Conservation (phyloP, 805 yeast species). For the Alloascoidea hylecoeti region DNA sequence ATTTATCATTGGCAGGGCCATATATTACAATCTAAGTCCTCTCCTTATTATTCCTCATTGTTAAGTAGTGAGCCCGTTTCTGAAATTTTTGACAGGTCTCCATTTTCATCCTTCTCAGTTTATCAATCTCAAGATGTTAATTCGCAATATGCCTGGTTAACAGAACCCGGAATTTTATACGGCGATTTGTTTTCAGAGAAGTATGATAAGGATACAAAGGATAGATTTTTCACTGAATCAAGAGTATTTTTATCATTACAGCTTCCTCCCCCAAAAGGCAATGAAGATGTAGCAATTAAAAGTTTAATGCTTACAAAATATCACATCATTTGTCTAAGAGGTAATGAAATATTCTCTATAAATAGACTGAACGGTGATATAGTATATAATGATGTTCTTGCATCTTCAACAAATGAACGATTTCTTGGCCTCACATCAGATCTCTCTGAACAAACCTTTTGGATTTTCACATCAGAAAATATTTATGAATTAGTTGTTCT, state of each 20-base stretch:
- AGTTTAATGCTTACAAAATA: slow-evolving; percentile 35
- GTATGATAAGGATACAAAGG: slow-evolving; percentile 7
- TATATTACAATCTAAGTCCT: slow-evolving; percentile 7
- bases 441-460: slow-evolving; percentile 38
- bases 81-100: slow-evolving; percentile 10
- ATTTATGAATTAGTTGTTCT: slow-evolving; percentile 62
- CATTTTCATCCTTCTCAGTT: slow-evolving; percentile 4
- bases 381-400: slow-evolving; percentile 27
- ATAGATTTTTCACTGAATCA: slow-evolving; percentile 18
- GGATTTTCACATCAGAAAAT: slow-evolving; percentile 51
- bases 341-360: slow-evolving; percentile 24
- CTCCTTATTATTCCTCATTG: slow-evolving; percentile 14
- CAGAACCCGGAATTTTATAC: slow-evolving; percentile 30
- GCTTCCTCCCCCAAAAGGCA: slow-evolving; percentile 17
- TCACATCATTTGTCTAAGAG: slow-evolving; percentile 35
- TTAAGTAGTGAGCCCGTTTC: slow-evolving; percentile 13
- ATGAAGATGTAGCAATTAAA: slow-evolving; percentile 10
- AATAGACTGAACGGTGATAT: slow-evolving; percentile 38
- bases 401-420: slow-evolving; percentile 15
- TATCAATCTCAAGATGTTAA: slow-evolving; percentile 9
- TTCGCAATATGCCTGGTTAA: slow-evolving; percentile 29
- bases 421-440: slow-evolving; percentile 38
- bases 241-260: slow-evolving; percentile 25
- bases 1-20: slow-evolving; percentile 13
- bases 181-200: slow-evolving; percentile 18